Conservation (phyloP, 768 basidiomycete genomes). For the Agaricus sinodeliciosus region DNA sequence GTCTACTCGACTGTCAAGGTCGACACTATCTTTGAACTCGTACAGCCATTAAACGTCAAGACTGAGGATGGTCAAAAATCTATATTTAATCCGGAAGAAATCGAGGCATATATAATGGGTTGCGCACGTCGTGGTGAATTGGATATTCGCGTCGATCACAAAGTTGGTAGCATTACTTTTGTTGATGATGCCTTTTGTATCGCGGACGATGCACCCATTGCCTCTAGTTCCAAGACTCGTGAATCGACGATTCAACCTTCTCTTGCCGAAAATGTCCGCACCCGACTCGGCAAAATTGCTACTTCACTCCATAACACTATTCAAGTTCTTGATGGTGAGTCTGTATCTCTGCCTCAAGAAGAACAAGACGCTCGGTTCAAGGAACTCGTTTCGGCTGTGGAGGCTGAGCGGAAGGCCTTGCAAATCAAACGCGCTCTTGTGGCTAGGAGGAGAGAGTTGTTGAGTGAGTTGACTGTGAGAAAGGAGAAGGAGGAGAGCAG, state of each 20-base stretch:
- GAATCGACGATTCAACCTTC: slow-evolving; percentile 60
- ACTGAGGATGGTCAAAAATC: slow-evolving; percentile 41
- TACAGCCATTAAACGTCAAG: slow-evolving; percentile 52
- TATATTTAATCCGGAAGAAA: slow-evolving; percentile 65
- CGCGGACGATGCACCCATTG: slow-evolving; percentile 28
- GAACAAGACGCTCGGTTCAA: slow-evolving; percentile 54
- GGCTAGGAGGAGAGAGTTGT: slow-evolving; percentile 76
- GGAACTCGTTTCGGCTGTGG: slow-evolving; percentile 54
- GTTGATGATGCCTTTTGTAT: slow-evolving; percentile 67
- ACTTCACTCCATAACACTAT: slow-evolving; percentile 65
- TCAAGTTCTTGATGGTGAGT: slow-evolving; percentile 40
- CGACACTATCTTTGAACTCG: slow-evolving; percentile 68
- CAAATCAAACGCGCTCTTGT: slow-evolving; percentile 75
- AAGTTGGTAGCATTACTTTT: slow-evolving; percentile 78
- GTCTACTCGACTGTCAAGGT: slow-evolving; percentile 88
- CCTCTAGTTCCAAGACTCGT: slow-evolving; percentile 17
- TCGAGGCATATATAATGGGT: slow-evolving; percentile 91
- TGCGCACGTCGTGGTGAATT: slow-evolving; percentile 86
- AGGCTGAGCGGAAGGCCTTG: slow-evolving; percentile 72
- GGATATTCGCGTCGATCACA: slow-evolving; percentile 82
- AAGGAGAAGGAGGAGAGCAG: slow-evolving; percentile 88
- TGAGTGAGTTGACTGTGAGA: slow-evolving; percentile 76
- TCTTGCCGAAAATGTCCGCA: slow-evolving; percentile 65
- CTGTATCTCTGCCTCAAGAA: slow-evolving; percentile 36
- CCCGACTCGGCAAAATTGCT: slow-evolving; percentile 74